Conservation (phyloP, 2,329 filamentous ascomycete species). For the Nakataea oryzae region DNA sequence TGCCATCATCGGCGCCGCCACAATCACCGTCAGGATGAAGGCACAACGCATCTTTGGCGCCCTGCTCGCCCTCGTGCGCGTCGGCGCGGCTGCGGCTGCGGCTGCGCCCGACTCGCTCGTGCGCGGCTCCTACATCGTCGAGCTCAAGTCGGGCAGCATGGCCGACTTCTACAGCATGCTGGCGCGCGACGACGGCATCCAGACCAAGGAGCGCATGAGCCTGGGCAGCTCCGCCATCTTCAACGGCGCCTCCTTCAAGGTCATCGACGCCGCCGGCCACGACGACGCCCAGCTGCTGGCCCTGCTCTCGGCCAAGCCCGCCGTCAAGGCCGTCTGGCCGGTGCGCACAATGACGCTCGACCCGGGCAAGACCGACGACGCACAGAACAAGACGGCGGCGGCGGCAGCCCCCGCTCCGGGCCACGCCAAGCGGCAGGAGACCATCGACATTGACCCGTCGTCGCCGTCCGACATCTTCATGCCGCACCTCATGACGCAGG, state of each 20-base stretch:
- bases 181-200: neutral
- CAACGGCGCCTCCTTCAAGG: neutral
- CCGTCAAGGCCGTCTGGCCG: neutral
- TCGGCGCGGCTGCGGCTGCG: neutral
- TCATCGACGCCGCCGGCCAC: neutral
- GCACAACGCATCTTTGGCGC: neutral
- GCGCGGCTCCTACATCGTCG: neutral
- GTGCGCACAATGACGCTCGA: neutral
- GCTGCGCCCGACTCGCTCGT: neutral
- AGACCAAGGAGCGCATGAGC: neutral
- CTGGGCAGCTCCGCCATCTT: neutral
- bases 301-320: neutral
- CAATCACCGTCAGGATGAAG: neutral
- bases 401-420: no score
- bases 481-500: constrained; percentile 9
- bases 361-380: neutral
- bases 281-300: neutral
- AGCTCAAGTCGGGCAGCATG: neutral
- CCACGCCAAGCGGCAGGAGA: neutral
- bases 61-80: neutral
- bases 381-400: neutral
- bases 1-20: neutral
- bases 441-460: neutral
- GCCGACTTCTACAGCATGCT: neutral
- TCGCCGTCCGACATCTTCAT: constrained; percentile 1